phyloP scores from a whole-genome alignment of 2,329 filamentous ascomycete genomes.

The Apiospora saccharicola region DNA sequence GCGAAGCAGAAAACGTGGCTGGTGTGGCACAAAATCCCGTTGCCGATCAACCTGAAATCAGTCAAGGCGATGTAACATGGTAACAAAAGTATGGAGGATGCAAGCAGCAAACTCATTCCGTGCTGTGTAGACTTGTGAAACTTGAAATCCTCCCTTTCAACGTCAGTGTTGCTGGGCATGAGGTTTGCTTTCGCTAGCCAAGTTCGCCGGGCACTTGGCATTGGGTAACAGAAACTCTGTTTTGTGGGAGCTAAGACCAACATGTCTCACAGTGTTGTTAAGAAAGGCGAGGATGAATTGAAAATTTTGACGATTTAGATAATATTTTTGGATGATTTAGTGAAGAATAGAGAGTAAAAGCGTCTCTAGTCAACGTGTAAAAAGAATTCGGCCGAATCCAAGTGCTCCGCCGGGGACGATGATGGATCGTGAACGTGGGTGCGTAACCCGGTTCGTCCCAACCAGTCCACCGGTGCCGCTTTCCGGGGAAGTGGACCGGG shows the following conservation, averaged over 20 bases:
- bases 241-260: conserved; percentile 1
- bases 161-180: conserved; percentile 2
- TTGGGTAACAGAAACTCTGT: conserved; percentile 26
- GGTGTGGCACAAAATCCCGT: conserved; percentile 41
- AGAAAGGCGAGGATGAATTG: neutral
- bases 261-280: neutral
- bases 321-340: neutral
- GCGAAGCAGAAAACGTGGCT: conserved; percentile 37
- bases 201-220: conserved; percentile 23
- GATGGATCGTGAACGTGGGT: neutral
- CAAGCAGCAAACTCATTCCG: neutral
- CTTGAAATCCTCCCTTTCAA: neutral
- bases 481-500: conserved; percentile 17
- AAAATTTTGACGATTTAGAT: neutral
- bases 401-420: neutral
- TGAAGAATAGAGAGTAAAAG: neutral
- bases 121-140: neutral
- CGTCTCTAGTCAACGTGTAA: neutral
- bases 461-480: conserved; percentile 4
- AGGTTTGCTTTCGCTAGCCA: conserved; percentile 2
- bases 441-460: conserved; percentile 8
- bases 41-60: conserved; percentile 38
- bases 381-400: neutral
- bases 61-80: neutral
- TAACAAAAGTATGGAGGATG: too few relatives aligned